Conservation (phyloP, 73 alveolate genomes). For the Symbiodinium pilosum region DNA sequence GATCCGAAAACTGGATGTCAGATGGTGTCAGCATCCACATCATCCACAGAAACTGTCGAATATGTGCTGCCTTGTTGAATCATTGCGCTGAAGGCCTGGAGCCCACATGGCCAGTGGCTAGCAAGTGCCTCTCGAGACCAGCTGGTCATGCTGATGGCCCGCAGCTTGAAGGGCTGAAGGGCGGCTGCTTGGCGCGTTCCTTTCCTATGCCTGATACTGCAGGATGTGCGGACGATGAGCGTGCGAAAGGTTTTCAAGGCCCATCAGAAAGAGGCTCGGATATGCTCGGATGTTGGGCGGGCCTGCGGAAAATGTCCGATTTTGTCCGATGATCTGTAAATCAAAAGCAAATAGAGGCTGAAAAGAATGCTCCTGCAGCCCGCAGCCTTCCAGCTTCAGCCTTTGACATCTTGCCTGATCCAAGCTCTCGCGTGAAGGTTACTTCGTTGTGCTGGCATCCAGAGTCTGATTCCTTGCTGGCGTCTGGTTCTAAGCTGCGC, state of each 20-base stretch:
- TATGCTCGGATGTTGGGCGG: too few species aligned
- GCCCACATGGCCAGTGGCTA: conserved; percentile 98
- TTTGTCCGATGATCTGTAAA: too few species aligned
- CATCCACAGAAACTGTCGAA: too few species aligned
- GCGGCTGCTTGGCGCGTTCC: not conserved
- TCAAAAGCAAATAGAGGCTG: too few species aligned
- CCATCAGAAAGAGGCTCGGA: conserved; percentile 96
- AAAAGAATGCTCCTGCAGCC: not conserved
- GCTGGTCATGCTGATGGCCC: conserved; percentile 97
- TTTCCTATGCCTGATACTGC: too few species aligned
- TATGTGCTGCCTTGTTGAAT: too few species aligned
- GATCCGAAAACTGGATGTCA: too few species aligned
- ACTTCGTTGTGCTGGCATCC: conserved; percentile 98
- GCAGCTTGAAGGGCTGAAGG: not conserved
- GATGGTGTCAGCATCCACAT: too few species aligned
- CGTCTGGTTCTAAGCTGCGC: conserved; percentile 8
- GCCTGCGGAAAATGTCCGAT: too few species aligned
- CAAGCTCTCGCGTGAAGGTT: conserved; percentile 50
- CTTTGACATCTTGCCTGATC: not conserved
- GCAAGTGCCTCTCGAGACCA: conserved; percentile 98
- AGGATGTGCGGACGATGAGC: conserved; percentile 97
- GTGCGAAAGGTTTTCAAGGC: conserved; percentile 97
- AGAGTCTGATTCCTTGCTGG: conserved; percentile 97
- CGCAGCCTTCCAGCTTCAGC: not conserved
- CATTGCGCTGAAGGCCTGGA: conserved; percentile 94